phyloP scores from a whole-genome alignment of 805 yeast genomes.

The Wickerhamiella spandovensis region DNA sequence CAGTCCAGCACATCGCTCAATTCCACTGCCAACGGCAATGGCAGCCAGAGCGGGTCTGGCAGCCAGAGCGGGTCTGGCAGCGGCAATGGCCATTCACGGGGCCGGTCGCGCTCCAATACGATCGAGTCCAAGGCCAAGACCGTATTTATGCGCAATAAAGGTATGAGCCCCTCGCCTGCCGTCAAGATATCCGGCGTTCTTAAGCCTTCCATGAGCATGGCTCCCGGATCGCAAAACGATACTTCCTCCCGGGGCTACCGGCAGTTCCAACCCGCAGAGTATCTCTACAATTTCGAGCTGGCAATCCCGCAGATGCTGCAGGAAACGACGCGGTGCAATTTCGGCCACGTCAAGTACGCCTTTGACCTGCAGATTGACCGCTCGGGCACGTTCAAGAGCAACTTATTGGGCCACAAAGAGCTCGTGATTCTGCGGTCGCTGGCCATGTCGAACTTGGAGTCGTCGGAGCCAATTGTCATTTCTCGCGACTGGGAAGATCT shows the following conservation, averaged over 20 bases:
- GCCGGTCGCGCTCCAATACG: background rate
- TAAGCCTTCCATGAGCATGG: background rate
- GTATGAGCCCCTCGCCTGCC: background rate
- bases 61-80: background rate
- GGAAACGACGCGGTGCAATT: slow-evolving; percentile 63
- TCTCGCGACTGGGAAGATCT: slow-evolving; percentile 90
- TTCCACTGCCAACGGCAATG: background rate
- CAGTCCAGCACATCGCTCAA: background rate
- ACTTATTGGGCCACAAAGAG: slow-evolving; percentile 48
- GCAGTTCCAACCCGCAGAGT: slow-evolving; percentile 74
- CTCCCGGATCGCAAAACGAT: background rate
- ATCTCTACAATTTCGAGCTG: slow-evolving; percentile 83
- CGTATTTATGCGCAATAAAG: background rate
- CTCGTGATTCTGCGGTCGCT: slow-evolving; percentile 63
- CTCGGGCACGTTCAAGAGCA: slow-evolving; percentile 74
- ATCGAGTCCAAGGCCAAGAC: background rate
- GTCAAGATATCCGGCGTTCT: background rate
- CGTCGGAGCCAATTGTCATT: slow-evolving; percentile 85
- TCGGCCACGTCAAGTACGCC: slow-evolving; percentile 64
- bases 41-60: background rate
- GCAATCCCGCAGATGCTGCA: slow-evolving; percentile 73
- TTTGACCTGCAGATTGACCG: slow-evolving; percentile 62
- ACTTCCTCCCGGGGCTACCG: slow-evolving; percentile 27
- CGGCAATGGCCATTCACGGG: slow-evolving; percentile 4
- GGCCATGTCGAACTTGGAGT: slow-evolving; percentile 66